phyloP scores from a whole-genome alignment of 106 monocot species.

The Chionographis japonica region DNA sequence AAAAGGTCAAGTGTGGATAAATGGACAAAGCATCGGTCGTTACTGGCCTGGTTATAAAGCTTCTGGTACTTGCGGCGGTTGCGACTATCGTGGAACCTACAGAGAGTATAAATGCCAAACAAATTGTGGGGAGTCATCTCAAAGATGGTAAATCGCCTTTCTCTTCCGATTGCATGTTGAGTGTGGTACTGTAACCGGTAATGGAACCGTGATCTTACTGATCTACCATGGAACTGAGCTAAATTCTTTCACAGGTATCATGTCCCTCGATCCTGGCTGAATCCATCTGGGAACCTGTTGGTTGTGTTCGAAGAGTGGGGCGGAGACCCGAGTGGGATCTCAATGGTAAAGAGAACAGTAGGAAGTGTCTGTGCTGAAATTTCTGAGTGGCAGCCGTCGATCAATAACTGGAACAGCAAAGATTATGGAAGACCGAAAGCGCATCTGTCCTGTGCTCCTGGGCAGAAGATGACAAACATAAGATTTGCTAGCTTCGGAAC shows the following conservation, averaged over 20 bases:
- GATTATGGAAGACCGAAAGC: conserved; percentile 15
- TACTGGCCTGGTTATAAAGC: conserved; percentile 75
- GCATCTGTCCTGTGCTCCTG: conserved; percentile 16
- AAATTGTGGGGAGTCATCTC: conserved; percentile 59
- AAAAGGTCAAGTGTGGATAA: conserved; percentile 79
- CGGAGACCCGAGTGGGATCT: conserved; percentile 36
- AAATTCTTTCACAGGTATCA: conserved; percentile 31
- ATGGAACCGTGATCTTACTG: too few relatives aligned
- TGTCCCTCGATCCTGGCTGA: conserved; percentile 43
- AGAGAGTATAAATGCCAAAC: conserved; percentile 57
- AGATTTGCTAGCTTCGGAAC: conserved; percentile 37
- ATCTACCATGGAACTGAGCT: neutral
- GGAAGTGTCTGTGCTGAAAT: conserved; percentile 16
- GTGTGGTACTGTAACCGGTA: too few relatives aligned
- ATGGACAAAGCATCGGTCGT: conserved; percentile 69
- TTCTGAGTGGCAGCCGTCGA: conserved; percentile 22
- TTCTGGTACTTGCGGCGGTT: conserved; percentile 58
- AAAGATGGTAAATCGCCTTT: conserved; percentile 48
- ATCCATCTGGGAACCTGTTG: conserved; percentile 33
- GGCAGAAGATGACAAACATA: conserved; percentile 21
- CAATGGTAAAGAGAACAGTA: conserved; percentile 32
- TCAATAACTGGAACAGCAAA: conserved; percentile 5
- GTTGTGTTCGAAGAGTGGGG: conserved; percentile 50
- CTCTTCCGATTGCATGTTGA: neutral
- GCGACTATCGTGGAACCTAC: conserved; percentile 53